Conservation (phyloP, 768 basidiomycete genomes). For the Boletus edulis region DNA sequence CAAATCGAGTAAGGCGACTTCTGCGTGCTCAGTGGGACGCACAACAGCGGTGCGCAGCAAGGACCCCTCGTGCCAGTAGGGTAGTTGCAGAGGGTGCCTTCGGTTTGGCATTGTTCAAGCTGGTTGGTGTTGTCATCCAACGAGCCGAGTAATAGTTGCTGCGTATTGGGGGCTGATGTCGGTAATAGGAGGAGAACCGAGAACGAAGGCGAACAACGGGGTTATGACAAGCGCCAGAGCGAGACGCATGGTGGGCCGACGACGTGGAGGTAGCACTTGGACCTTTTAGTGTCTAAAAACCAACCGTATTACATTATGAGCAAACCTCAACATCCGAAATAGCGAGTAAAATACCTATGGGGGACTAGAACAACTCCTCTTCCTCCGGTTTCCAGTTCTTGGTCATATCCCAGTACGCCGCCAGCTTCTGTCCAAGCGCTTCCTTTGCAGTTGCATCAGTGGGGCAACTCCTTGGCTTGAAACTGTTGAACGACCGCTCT, state of each 20-base stretch:
- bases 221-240: not conserved
- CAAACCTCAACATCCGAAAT: not conserved
- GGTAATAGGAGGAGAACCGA: not conserved
- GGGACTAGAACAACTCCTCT: conserved; percentile 61
- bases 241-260: conserved; percentile 6
- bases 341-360: not conserved
- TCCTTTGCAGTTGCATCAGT: conserved; percentile 87
- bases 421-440: conserved; percentile 76
- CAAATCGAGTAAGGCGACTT: conserved; percentile 11
- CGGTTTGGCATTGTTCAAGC: not conserved
- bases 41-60: conserved; percentile 9
- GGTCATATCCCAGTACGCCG: conserved; percentile 92
- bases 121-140: not conserved
- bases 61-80: conserved; percentile 12
- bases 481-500: conserved; percentile 76
- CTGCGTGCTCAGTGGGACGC: conserved; percentile 4
- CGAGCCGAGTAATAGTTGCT: conserved; percentile 1
- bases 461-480: conserved; percentile 79
- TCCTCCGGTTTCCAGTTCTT: conserved; percentile 89
- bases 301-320: too few relatives aligned
- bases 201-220: not conserved
- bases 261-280: too few relatives aligned
- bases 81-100: conserved; percentile 10
- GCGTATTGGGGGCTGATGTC: not conserved
- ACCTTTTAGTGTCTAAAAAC: too few relatives aligned